Conservation (phyloP, 2,329 filamentous ascomycete species). For the Pestalotiopsis sp. region DNA sequence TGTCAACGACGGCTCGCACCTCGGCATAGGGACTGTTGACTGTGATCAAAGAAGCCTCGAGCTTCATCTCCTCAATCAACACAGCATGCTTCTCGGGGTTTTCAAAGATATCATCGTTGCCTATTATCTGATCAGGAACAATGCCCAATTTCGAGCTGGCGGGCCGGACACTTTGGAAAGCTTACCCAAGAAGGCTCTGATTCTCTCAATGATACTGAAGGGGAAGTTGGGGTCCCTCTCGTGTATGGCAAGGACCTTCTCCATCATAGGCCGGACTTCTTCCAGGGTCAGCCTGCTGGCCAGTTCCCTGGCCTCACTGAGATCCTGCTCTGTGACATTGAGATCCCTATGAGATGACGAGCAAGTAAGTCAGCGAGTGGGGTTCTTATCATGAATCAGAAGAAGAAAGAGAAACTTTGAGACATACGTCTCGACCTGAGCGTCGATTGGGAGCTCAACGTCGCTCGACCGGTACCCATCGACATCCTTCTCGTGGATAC, state of each 20-base stretch:
- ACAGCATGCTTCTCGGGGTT: constrained; percentile 50
- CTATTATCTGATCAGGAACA: constrained; percentile 20
- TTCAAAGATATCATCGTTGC: constrained; percentile 45
- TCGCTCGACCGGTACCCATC: constrained; percentile 2
- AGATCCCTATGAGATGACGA: constrained; percentile 20
- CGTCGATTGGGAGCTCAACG: constrained; percentile 10
- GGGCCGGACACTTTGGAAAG: not conserved
- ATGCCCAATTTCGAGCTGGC: not conserved
- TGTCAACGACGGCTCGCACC: constrained; percentile 58
- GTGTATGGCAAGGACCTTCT: constrained; percentile 42
- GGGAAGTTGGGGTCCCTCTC: constrained; percentile 52
- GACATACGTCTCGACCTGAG: constrained; percentile 11
- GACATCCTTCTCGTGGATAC: not conserved
- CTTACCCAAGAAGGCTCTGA: constrained; percentile 39
- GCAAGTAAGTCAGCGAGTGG: not conserved
- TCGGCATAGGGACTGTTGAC: constrained; percentile 61
- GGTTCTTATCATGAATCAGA: not conserved
- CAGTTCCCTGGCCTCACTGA: constrained; percentile 25
- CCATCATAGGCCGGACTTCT: constrained; percentile 32
- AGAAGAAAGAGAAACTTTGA: not conserved
- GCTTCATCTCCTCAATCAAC: constrained; percentile 56
- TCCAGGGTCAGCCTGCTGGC: constrained; percentile 24
- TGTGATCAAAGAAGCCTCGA: constrained; percentile 56
- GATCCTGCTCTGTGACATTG: constrained; percentile 27
- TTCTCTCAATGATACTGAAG: constrained; percentile 38